phyloP scores from a whole-genome alignment of 768 basidiomycete species.

The Macrolepiota dolichaula region DNA sequence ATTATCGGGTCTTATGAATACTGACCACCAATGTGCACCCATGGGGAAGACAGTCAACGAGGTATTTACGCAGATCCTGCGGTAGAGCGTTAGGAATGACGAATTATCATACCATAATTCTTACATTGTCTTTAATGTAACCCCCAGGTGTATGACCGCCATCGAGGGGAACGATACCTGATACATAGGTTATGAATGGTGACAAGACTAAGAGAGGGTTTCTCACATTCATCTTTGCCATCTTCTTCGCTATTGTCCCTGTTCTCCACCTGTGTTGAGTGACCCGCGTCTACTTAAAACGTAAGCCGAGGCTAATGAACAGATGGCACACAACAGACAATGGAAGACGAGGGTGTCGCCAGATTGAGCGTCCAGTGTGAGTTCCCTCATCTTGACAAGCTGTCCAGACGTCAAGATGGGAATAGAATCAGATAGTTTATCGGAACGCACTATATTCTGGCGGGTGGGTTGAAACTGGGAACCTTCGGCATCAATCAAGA shows the following conservation, averaged over 20 bases:
- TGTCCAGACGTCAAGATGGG: constrained; percentile 16
- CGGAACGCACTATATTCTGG: constrained; percentile 39
- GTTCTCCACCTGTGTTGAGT: constrained; percentile 42
- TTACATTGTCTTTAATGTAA: constrained; percentile 35
- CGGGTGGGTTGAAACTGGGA: constrained; percentile 34
- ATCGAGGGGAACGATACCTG: constrained; percentile 39
- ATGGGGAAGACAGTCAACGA: constrained; percentile 35
- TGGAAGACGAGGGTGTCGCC: constrained; percentile 58
- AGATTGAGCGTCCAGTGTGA: constrained; percentile 40
- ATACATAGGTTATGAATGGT: not conserved
- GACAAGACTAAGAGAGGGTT: not conserved
- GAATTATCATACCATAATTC: constrained; percentile 1
- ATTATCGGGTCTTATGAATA: not conserved
- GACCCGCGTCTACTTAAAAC: constrained; percentile 39
- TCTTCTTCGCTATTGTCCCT: constrained; percentile 45
- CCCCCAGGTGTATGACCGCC: constrained; percentile 14
- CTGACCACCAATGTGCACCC: constrained; percentile 34
- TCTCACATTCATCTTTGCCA: constrained; percentile 50
- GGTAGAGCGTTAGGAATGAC: not conserved
- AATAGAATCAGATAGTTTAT: not conserved
- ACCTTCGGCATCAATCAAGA: constrained; percentile 40
- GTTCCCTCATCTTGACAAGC: constrained; percentile 37
- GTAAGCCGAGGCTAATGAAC: not conserved
- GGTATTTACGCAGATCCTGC: constrained; percentile 30
- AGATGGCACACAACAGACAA: constrained; percentile 31